A percentile compares a stretch with the other conserved stretches of the same genome.
phyloP scores from a whole-genome alignment of 2,329 filamentous ascomycete genomes.

The Aureobasidium namibiae region DNA sequence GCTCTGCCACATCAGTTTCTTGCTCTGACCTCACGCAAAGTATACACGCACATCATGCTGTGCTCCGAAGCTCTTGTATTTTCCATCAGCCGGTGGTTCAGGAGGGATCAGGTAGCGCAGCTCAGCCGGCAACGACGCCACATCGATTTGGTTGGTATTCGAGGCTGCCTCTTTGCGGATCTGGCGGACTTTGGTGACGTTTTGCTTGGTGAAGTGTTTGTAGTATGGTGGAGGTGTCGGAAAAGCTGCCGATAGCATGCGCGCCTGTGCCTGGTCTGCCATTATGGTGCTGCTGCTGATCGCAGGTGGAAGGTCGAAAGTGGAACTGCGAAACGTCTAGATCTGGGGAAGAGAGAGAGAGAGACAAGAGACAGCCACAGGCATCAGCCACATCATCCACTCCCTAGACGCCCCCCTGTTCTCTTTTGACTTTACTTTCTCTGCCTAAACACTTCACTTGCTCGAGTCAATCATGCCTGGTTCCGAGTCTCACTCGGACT shows the following conservation, averaged over 20 bases:
- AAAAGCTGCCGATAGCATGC: conserved; percentile 53
- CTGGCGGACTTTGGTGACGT: conserved; percentile 49
- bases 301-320: neutral
- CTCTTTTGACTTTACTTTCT: neutral
- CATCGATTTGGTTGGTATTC: conserved; percentile 21
- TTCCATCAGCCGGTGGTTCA: conserved; percentile 58
- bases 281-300: conserved; percentile 33
- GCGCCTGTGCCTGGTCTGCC: conserved; percentile 48
- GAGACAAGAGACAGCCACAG: too few relatives aligned
- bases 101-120: conserved; percentile 76
- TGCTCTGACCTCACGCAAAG: conserved; percentile 12
- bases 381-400: neutral
- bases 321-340: neutral
- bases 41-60: conserved; percentile 45
- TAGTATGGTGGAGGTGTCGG: conserved; percentile 86
- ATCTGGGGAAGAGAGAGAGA: conserved; percentile 1
- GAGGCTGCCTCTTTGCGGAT: conserved; percentile 22
- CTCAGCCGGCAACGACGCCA: conserved; percentile 56
- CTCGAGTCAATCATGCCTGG: conserved; percentile 13
- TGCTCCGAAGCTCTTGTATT: conserved; percentile 68
- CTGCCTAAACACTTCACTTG: neutral
- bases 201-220: conserved; percentile 74
- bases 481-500: conserved; percentile 14
- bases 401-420: neutral
- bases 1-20: conserved; percentile 4